Percentiles rank a stretch among this genome's conserved stretches.
phyloP scores from a whole-genome alignment of 2,329 filamentous ascomycete species.

The Aspergillus tanneri region DNA sequence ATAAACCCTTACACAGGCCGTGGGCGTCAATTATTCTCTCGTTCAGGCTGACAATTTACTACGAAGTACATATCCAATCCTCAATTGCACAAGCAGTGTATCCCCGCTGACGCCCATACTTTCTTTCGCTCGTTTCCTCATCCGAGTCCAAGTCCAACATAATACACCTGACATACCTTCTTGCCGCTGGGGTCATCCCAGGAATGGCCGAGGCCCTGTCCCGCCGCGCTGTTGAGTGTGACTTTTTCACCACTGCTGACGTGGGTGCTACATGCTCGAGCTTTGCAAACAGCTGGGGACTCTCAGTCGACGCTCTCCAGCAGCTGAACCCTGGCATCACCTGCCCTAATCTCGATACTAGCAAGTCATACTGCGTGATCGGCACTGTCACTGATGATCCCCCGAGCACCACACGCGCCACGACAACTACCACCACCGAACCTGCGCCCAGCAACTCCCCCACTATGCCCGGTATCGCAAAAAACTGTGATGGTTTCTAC shows the following conservation, averaged over 20 bases:
- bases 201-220: background rate
- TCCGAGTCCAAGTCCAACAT: background rate
- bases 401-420: background rate
- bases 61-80: background rate
- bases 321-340: constrained; percentile 12
- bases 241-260: too few species aligned
- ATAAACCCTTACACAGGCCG: background rate
- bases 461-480: constrained; percentile 5
- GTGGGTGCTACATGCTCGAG: constrained; percentile 8
- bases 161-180: constrained; percentile 8
- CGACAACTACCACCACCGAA: constrained; percentile 5
- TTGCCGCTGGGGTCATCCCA: constrained; percentile 5
- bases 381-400: constrained; percentile 10
- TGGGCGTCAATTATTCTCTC: background rate
- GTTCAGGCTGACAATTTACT: background rate
- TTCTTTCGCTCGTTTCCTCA: background rate
- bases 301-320: constrained; percentile 7
- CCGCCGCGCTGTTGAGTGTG: too few species aligned
- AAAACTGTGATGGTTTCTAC: constrained; percentile 11
- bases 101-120: too few species aligned
- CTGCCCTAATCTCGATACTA: constrained; percentile 7
- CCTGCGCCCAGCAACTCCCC: background rate
- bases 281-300: constrained; percentile 10
- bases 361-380: constrained; percentile 11
- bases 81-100: background rate